These are phyloP conservation scores for Pseudonectria buxi DNA, from an alignment of 2,329 filamentous ascomycete species.

Conservation along the genomic window DNA sequence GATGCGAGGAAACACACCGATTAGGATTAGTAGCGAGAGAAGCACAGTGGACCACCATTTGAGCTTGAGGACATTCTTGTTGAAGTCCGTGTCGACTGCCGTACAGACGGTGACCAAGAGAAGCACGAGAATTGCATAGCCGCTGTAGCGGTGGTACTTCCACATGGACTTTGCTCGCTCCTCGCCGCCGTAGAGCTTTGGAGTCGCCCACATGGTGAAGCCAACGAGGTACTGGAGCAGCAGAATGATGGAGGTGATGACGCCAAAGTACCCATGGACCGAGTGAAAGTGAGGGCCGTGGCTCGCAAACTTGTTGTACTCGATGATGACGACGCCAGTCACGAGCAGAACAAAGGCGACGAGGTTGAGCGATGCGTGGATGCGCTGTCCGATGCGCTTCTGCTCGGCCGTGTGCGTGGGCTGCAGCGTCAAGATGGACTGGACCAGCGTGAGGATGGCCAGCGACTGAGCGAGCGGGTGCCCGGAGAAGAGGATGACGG, in stretches of 20 bases:
- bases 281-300: conserved; percentile 69
- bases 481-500: conserved; percentile 74
- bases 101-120: conserved; percentile 68
- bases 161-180: conserved; percentile 76
- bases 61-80: conserved; percentile 59
- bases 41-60: conserved; percentile 69
- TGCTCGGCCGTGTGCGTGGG: conserved; percentile 73
- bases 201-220: conserved; percentile 73
- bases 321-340: conserved; percentile 63
- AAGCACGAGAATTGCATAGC: conserved; percentile 66
- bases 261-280: conserved; percentile 74
- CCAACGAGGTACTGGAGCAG: conserved; percentile 70
- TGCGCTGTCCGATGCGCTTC: conserved; percentile 54
- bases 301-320: conserved; percentile 74
- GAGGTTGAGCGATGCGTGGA: conserved; percentile 66
- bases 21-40: conserved; percentile 57
- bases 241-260: conserved; percentile 64
- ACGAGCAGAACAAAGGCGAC: conserved; percentile 55
- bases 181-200: conserved; percentile 67
- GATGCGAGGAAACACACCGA: conserved; percentile 71
- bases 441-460: conserved; percentile 66
- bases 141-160: conserved; percentile 78
- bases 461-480: conserved; percentile 69
- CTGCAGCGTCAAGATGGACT: conserved; percentile 80
- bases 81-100: conserved; percentile 72